Percentiles rank a stretch among this genome's conserved stretches.
Conservation (phyloP, 2,329 filamentous ascomycete species). For the Daldinia sp. region DNA sequence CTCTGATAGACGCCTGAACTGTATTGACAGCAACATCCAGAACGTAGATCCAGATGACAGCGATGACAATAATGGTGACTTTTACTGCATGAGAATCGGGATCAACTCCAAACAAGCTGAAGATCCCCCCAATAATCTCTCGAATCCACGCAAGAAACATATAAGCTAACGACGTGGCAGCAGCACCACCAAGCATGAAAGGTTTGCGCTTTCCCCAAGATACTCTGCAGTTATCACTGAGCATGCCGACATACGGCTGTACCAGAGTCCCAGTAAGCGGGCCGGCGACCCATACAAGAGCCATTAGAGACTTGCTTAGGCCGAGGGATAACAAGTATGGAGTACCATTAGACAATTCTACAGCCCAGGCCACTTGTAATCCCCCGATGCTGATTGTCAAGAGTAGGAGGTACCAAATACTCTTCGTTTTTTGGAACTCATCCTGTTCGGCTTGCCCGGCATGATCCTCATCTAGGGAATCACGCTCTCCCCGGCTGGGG, state of each 20-base stretch:
- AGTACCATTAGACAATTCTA: constrained; percentile 93
- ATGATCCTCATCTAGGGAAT: constrained; percentile 51
- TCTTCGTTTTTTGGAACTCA: constrained; percentile 76
- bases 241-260: constrained; percentile 84
- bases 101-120: constrained; percentile 78
- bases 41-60: constrained; percentile 88
- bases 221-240: constrained; percentile 81
- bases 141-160: constrained; percentile 79
- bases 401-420: constrained; percentile 85
- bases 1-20: constrained; percentile 91
- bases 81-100: constrained; percentile 73
- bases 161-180: constrained; percentile 75
- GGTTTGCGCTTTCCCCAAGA: constrained; percentile 83
- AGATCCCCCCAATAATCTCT: constrained; percentile 76
- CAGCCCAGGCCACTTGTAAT: constrained; percentile 94
- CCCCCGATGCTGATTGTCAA: constrained; percentile 89
- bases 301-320: constrained; percentile 84
- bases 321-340: constrained; percentile 84
- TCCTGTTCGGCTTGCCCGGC: constrained; percentile 57
- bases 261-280: constrained; percentile 83
- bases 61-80: constrained; percentile 77
- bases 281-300: constrained; percentile 86
- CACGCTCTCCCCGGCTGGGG: constrained; percentile 53
- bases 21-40: constrained; percentile 95
- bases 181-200: constrained; percentile 79